Percentiles rank a stretch among this genome's conserved stretches.
These are phyloP conservation scores for Lophiotrema nucula DNA, from an alignment of 495 filamentous ascomycete species.

Conservation along the genomic window DNA sequence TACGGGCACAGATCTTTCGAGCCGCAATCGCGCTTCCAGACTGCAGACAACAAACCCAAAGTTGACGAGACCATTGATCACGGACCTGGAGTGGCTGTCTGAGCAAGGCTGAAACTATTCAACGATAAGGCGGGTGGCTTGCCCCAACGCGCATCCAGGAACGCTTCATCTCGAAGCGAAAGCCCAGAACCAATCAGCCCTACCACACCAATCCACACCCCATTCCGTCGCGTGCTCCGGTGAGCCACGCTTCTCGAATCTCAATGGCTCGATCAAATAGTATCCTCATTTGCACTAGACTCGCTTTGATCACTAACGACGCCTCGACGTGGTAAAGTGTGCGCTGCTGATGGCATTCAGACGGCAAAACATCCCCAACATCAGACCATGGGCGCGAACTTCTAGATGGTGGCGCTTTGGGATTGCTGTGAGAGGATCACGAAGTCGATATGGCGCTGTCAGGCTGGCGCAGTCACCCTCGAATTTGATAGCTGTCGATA, in stretches of 20 bases:
- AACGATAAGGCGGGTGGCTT: not conserved
- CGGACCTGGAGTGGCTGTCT: not conserved
- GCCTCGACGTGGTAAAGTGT: not conserved
- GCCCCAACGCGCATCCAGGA: not conserved
- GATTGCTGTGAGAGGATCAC: no score
- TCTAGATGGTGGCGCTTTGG: no score
- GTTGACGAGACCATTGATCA: no score
- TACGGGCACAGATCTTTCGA: no score
- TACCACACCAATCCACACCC: not conserved
- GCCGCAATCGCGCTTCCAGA: no score
- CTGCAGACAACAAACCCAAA: no score
- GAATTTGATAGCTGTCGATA: not conserved
- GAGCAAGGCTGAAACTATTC: not conserved
- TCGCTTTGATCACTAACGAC: not conserved
- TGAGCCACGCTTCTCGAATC: no score
- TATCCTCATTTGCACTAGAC: not conserved
- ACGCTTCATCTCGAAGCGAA: not conserved
- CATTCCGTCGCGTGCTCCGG: not conserved
- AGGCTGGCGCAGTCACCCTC: no score
- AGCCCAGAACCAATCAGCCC: not conserved
- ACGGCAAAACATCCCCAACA: not conserved
- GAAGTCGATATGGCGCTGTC: no score
- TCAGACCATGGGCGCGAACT: no score
- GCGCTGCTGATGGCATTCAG: not conserved
- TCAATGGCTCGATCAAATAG: no score